Percentiles rank a stretch among this genome's conserved stretches.
Conservation (phyloP, 2,329 filamentous ascomycete species). For the Aspergillus fijiensis region DNA sequence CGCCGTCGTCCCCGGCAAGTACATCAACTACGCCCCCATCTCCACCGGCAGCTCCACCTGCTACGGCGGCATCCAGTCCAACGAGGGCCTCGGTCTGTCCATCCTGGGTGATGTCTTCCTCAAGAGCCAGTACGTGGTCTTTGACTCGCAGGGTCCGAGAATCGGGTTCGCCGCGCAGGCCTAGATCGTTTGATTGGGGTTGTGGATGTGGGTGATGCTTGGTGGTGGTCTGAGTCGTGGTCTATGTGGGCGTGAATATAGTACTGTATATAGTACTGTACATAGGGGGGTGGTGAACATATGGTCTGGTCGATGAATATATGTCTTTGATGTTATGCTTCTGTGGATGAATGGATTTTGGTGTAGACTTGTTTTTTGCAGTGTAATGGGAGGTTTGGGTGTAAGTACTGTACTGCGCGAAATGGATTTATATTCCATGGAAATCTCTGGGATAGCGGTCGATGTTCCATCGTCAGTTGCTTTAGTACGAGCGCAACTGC, state of each 20-base stretch:
- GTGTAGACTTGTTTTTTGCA: background rate
- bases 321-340: background rate
- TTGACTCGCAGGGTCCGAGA: conserved; percentile 55
- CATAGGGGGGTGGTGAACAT: too few species aligned
- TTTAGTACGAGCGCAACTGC: too few species aligned
- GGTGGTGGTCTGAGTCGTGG: background rate
- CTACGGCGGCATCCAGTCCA: conserved; percentile 73
- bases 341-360: background rate
- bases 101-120: conserved; percentile 79
- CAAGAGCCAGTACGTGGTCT: conserved; percentile 73
- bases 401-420: too few species aligned
- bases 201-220: background rate
- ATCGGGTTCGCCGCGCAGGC: conserved; percentile 51
- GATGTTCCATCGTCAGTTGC: too few species aligned
- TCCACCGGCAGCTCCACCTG: conserved; percentile 50
- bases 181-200: conserved; percentile 11
- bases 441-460: too few species aligned
- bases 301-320: background rate
- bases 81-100: conserved; percentile 57
- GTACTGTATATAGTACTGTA: too few species aligned
- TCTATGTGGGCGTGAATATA: too few species aligned
- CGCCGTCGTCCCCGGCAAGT: conserved; percentile 53
- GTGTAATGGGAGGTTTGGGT: too few species aligned
- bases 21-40: conserved; percentile 56
- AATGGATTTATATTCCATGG: too few species aligned